phyloP scores from a whole-genome alignment of 2,329 filamentous ascomycete species.

The Fusarium chaquense region DNA sequence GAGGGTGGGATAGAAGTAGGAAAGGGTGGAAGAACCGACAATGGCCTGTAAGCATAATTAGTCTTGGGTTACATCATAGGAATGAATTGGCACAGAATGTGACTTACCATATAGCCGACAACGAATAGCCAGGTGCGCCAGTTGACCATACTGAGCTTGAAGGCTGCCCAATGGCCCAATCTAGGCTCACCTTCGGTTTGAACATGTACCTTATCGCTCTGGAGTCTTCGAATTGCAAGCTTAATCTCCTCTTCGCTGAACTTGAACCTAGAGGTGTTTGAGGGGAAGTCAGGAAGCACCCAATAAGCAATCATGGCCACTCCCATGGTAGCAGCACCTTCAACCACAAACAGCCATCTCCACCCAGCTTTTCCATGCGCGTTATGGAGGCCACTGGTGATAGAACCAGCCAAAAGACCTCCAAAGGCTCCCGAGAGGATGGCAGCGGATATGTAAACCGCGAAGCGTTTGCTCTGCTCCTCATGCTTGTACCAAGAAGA shows the following conservation, averaged over 20 bases:
- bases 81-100: no score
- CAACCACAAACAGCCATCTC: not conserved
- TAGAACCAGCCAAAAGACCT: not conserved
- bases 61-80: accelerated
- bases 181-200: not conserved
- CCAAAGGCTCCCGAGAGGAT: not conserved
- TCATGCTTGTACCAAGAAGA: not conserved
- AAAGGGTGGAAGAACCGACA: not conserved
- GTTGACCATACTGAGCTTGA: not conserved
- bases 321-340: not conserved
- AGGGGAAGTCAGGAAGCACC: not conserved
- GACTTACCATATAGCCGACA: not conserved
- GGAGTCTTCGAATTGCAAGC: not conserved
- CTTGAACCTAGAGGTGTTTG: not conserved
- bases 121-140: not conserved
- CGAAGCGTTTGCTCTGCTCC: not conserved
- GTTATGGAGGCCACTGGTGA: not conserved
- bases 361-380: not conserved
- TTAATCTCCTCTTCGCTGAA: not conserved
- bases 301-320: not conserved
- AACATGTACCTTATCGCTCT: not conserved
- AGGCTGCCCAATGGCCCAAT: not conserved
- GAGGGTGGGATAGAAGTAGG: not conserved
- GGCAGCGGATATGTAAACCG: not conserved
- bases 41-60: not conserved